phyloP scores from a whole-genome alignment of 2,329 filamentous ascomycete genomes.

The Pleurostoma richardsiae region DNA sequence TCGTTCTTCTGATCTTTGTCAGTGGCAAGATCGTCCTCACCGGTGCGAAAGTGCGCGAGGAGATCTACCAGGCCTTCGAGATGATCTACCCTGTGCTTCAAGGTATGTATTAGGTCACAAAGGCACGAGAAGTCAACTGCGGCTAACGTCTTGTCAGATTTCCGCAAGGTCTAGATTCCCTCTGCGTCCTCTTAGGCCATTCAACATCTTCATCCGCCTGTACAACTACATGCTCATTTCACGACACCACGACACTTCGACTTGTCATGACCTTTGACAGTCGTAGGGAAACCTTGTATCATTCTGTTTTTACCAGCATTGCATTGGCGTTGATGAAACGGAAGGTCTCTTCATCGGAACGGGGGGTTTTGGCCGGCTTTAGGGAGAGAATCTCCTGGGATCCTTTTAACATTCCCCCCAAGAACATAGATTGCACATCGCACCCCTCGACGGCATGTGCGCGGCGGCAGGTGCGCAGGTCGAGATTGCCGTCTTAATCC shows the following conservation, averaged over 20 bases:
- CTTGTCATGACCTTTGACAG: background rate
- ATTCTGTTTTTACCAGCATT: conserved; percentile 12
- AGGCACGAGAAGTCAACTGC: too few species aligned
- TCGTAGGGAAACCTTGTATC: conserved; percentile 19
- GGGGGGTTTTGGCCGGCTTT: conserved; percentile 3
- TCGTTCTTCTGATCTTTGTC: conserved; percentile 95
- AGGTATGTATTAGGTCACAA: conserved; percentile 45
- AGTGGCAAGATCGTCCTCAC: conserved; percentile 98
- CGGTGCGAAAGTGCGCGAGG: conserved; percentile 94
- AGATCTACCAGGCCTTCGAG: conserved; percentile 95
- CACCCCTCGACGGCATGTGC: conserved; percentile 28
- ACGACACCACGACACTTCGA: background rate
- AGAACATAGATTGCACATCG: conserved; percentile 23
- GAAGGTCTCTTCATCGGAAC: conserved; percentile 8
- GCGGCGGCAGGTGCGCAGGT: conserved; percentile 25
- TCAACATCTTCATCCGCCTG: background rate
- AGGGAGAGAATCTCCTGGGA: background rate
- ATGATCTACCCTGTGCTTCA: conserved; percentile 95
- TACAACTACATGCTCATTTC: background rate
- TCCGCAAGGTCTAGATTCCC: conserved; percentile 49
- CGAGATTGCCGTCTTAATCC: conserved; percentile 35
- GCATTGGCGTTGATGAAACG: conserved; percentile 46
- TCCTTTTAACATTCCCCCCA: conserved; percentile 7
- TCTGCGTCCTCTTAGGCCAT: background rate
- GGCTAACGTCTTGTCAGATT: conserved; percentile 30